Evolutionary conservation across 306 rosid genomes (phyloP).

Genomic region (Hylodesmum podocarpum): DNA sequence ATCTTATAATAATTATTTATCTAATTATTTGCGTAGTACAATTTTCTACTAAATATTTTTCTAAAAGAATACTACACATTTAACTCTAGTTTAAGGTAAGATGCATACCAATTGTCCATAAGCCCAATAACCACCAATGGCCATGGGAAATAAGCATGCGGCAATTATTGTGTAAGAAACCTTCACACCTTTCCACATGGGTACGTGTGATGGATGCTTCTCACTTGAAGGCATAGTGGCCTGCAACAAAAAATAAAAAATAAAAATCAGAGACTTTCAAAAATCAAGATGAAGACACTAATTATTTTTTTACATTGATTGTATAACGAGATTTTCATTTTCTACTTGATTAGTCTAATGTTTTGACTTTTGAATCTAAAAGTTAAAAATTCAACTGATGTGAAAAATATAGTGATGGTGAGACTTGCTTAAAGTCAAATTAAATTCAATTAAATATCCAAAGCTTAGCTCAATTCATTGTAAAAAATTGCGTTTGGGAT

Average conservation of each 20-base stretch:
- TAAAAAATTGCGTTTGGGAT: neutral
- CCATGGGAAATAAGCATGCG: constrained; percentile 49
- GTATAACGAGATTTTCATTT: neutral
- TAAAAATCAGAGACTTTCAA: neutral
- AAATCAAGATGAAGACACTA: neutral
- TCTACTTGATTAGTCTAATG: neutral
- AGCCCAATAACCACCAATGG: constrained; percentile 60
- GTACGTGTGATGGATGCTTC: constrained; percentile 60
- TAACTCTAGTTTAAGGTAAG: neutral
- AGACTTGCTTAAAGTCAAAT: neutral
- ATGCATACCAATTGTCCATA: constrained; percentile 48
- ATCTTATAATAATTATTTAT: too few relatives aligned
- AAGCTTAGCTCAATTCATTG: neutral
- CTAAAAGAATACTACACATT: too few relatives aligned
- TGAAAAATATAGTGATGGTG: neutral
- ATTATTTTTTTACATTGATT: neutral
- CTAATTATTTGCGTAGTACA: too few relatives aligned
- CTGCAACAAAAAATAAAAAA: constrained; percentile 21
- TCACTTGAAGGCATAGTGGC: constrained; percentile 61
- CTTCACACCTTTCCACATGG: constrained; percentile 60
- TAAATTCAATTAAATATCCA: neutral
- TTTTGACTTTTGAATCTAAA: neutral
- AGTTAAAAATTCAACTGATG: neutral
- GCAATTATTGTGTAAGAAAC: constrained; percentile 49
- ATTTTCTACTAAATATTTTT: too few relatives aligned